These are phyloP conservation scores for Ophidiomyces ophidiicola DNA, from an alignment of 2,329 filamentous ascomycete genomes.

Conservation along the genomic window DNA sequence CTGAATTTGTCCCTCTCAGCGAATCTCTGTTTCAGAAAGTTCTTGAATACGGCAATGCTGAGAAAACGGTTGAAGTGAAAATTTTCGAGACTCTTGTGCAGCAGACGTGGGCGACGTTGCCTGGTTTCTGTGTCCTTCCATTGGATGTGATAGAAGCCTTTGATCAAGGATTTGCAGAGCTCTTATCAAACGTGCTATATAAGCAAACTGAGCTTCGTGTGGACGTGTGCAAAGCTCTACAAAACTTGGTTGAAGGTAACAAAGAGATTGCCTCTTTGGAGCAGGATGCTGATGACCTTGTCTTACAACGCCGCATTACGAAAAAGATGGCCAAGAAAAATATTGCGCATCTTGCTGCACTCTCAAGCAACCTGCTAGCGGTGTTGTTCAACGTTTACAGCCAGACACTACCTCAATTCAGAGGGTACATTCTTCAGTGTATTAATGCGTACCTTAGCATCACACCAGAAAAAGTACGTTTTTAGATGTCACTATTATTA, in stretches of 20 bases:
- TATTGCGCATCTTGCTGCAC: conserved; percentile 63
- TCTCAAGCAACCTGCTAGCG: conserved; percentile 79
- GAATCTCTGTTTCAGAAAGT: conserved; percentile 82
- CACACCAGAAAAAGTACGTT: conserved; percentile 48
- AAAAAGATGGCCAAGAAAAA: conserved; percentile 67
- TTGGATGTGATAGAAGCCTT: conserved; percentile 65
- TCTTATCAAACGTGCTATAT: conserved; percentile 83
- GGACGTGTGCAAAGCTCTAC: conserved; percentile 75
- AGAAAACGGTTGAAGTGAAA: conserved; percentile 93
- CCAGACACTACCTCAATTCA: conserved; percentile 82
- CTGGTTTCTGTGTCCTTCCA: conserved; percentile 88
- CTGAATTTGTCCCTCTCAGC: conserved; percentile 78
- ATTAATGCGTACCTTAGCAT: conserved; percentile 93
- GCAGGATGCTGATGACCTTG: conserved; percentile 55
- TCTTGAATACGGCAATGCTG: conserved; percentile 63
- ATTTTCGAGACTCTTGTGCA: conserved; percentile 94
- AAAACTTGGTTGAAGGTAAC: conserved; percentile 83
- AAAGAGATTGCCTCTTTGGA: conserved; percentile 63
- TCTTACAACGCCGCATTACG: conserved; percentile 66
- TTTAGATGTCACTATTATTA: background rate
- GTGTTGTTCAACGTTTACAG: conserved; percentile 99
- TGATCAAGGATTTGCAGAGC: conserved; percentile 78
- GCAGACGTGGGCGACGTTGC: conserved; percentile 87
- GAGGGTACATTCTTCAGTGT: conserved; percentile 81
- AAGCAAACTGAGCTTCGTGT: conserved; percentile 77